Evolutionary conservation across 805 yeast genomes (phyloP).

Genomic region (Kazachstania africana): DNA sequence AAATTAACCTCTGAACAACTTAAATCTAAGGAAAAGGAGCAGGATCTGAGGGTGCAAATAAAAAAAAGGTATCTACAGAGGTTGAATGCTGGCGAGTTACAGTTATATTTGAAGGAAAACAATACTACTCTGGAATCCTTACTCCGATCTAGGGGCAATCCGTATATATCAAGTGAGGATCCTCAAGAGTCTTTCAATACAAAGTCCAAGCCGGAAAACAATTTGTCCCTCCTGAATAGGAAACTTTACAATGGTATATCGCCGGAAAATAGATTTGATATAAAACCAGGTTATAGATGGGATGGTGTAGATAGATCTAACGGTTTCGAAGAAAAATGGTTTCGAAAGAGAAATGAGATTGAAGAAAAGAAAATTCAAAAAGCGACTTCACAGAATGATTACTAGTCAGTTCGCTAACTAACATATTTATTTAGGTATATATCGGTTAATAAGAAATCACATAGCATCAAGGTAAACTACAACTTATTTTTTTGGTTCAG

Average conservation of each 20-base stretch:
- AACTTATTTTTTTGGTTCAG: too few species aligned
- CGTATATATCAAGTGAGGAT: constrained; percentile 37
- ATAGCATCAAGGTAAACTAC: too few species aligned
- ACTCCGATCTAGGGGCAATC: neutral
- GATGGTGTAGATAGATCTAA: constrained; percentile 85
- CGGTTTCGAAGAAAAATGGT: constrained; percentile 66
- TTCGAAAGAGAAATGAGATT: constrained; percentile 31
- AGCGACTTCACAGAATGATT: constrained; percentile 24
- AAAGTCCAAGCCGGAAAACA: constrained; percentile 4
- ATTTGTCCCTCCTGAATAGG: constrained; percentile 32
- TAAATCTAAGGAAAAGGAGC: constrained; percentile 13
- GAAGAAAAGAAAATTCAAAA: constrained; percentile 23
- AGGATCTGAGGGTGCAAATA: constrained; percentile 20
- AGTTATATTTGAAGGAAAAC: constrained; percentile 14
- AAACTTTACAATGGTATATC: constrained; percentile 36
- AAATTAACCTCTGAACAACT: constrained; percentile 26
- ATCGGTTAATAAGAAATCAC: too few species aligned
- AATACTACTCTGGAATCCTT: constrained; percentile 1
- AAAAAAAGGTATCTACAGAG: constrained; percentile 27
- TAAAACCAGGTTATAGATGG: constrained; percentile 78
- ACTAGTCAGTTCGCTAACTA: neutral
- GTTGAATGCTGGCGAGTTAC: constrained; percentile 28
- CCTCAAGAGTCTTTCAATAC: constrained; percentile 39
- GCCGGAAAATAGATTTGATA: constrained; percentile 62
- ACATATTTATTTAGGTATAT: too few species aligned